Conservation (phyloP, 129 eudicot genomes). For the Tagetes erecta region DNA sequence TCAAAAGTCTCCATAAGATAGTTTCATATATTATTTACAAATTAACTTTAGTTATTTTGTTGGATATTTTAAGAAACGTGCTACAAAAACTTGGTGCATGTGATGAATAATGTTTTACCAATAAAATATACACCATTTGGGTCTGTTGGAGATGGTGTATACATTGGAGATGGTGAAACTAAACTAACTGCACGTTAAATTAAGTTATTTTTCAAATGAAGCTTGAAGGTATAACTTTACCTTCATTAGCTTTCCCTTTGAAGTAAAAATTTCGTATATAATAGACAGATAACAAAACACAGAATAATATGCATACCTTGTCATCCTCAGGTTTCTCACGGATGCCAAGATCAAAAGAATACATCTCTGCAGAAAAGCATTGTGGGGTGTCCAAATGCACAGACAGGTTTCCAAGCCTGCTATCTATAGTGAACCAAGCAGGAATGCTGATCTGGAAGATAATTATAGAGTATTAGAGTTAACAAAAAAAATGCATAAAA, state of each 20-base stretch:
- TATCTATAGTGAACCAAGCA: conserved; percentile 92
- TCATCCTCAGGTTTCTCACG: conserved; percentile 92
- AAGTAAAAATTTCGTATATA: not conserved
- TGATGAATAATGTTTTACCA: not conserved
- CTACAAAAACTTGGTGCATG: not conserved
- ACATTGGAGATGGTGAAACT: no score
- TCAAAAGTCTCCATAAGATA: not conserved
- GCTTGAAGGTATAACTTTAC: not conserved
- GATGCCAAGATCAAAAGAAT: conserved; percentile 83
- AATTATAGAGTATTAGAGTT: conserved; percentile 27
- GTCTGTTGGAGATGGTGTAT: not conserved
- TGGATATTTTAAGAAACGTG: not conserved
- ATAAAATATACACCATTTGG: not conserved
- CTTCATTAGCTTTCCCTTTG: not conserved
- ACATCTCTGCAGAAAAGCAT: conserved; percentile 98
- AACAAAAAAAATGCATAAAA: conserved; percentile 20
- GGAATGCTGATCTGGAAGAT: conserved; percentile 87
- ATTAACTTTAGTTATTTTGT: not conserved
- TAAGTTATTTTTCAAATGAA: not conserved
- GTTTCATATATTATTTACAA: not conserved
- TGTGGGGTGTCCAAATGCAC: conserved; percentile 95
- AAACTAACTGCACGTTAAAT: no score
- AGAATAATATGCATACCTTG: conserved; percentile 55
- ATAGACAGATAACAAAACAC: conserved; percentile 1
- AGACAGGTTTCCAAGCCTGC: conserved; percentile 92